A percentile compares a stretch with the other conserved stretches of the same genome.
These are phyloP conservation scores for Alternaria gansuensis DNA, from an alignment of 2,329 filamentous ascomycete species.

Conservation along the genomic window DNA sequence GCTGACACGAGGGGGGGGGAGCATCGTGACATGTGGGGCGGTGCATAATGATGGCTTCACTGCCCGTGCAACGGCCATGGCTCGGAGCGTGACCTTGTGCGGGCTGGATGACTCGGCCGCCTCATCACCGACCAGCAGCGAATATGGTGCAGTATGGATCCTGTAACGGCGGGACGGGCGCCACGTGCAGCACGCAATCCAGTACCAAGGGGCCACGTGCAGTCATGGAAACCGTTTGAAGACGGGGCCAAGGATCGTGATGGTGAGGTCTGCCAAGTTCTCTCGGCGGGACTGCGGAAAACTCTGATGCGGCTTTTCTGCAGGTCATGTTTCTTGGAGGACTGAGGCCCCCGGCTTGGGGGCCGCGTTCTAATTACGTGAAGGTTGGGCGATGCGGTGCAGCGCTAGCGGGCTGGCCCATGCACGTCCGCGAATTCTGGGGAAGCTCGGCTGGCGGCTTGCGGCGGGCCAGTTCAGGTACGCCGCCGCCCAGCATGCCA, in stretches of 20 bases:
- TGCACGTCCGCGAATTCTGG: slow-evolving; percentile 20
- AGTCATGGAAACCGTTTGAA: slow-evolving; percentile 26
- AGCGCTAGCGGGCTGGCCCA: slow-evolving; percentile 22
- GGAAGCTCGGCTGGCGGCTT: slow-evolving; percentile 29
- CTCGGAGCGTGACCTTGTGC: slow-evolving; percentile 25
- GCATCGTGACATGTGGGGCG: slow-evolving; percentile 42
- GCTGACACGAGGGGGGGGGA: slow-evolving; percentile 3
- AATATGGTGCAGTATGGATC: neutral
- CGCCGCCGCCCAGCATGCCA: slow-evolving; percentile 14
- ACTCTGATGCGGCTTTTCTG: slow-evolving; percentile 39
- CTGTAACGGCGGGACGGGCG: neutral
- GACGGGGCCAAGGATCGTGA: slow-evolving; percentile 45
- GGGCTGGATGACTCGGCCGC: slow-evolving; percentile 19
- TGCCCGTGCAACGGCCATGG: slow-evolving; percentile 13
- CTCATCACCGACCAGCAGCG: slow-evolving; percentile 1
- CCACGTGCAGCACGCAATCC: slow-evolving; percentile 42
- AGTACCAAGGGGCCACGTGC: slow-evolving; percentile 42
- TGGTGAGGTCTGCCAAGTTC: neutral
- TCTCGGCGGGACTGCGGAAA: slow-evolving; percentile 27
- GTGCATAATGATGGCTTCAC: slow-evolving; percentile 32
- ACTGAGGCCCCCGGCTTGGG: slow-evolving; percentile 10
- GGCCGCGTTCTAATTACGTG: slow-evolving; percentile 38
- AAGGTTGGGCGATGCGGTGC: slow-evolving; percentile 30
- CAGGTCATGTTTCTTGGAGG: slow-evolving; percentile 24
- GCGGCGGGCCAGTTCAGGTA: slow-evolving; percentile 28